These are phyloP conservation scores for Chalaropsis ovoidea DNA, from an alignment of 2,329 filamentous ascomycete genomes.

Conservation along the genomic window DNA sequence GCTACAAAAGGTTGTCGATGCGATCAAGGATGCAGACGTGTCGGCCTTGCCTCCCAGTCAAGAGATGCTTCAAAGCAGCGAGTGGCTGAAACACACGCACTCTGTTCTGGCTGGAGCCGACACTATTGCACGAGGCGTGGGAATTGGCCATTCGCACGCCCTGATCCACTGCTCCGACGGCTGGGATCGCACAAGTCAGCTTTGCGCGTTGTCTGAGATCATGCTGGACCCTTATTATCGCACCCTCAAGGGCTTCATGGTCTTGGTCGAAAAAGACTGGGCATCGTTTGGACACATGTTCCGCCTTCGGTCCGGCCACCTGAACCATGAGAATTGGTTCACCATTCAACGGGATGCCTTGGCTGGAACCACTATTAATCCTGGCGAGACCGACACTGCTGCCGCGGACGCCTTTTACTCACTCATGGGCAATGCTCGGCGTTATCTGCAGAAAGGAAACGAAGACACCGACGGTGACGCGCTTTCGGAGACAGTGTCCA, in stretches of 20 bases:
- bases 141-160: conserved; percentile 86
- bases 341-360: conserved; percentile 69
- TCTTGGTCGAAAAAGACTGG: conserved; percentile 95
- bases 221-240: conserved; percentile 94
- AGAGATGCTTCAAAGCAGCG: conserved; percentile 70
- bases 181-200: conserved; percentile 93
- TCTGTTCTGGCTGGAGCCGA: conserved; percentile 74
- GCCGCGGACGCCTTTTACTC: conserved; percentile 72
- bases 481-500: conserved; percentile 35
- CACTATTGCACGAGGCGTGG: conserved; percentile 77
- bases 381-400: conserved; percentile 48
- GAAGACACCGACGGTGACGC: conserved; percentile 52
- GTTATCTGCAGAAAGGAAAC: conserved; percentile 62
- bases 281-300: conserved; percentile 98
- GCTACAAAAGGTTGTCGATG: conserved; percentile 74
- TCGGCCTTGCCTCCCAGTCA: conserved; percentile 71
- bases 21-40: conserved; percentile 83
- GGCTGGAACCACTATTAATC: conserved; percentile 53
- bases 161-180: conserved; percentile 97
- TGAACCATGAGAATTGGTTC: conserved; percentile 93
- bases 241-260: conserved; percentile 87
- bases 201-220: conserved; percentile 82
- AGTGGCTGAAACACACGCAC: conserved; percentile 83
- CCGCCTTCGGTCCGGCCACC: conserved; percentile 74
- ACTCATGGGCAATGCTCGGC: conserved; percentile 71